These are phyloP conservation scores for Cutaneotrichosporon cutaneum DNA, from an alignment of 1,284 basidiomycete species.

Conservation along the genomic window DNA sequence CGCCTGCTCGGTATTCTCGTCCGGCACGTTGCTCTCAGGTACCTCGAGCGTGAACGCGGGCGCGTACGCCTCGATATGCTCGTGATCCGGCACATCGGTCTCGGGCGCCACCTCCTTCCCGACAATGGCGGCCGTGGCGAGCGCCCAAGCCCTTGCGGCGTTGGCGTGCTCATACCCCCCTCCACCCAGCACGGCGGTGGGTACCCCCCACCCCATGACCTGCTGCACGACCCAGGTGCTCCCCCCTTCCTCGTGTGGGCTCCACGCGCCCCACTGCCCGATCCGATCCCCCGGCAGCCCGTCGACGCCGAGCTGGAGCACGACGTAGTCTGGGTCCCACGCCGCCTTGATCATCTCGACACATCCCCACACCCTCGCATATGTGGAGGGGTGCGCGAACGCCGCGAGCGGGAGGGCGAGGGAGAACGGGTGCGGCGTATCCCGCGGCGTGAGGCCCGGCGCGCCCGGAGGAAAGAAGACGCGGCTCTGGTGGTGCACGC, in stretches of 20 bases:
- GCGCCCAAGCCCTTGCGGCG: constrained; percentile 78
- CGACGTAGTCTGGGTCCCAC: constrained; percentile 73
- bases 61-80: constrained; percentile 65
- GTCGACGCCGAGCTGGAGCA: constrained; percentile 84
- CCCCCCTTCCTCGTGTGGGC: constrained; percentile 63
- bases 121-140: constrained; percentile 71
- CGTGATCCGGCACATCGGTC: constrained; percentile 68
- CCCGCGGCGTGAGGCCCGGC: constrained; percentile 50
- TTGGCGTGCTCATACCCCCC: constrained; percentile 82
- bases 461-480: constrained; percentile 72
- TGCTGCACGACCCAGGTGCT: constrained; percentile 68
- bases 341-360: constrained; percentile 64
- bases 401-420: constrained; percentile 69
- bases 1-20: constrained; percentile 66
- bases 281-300: constrained; percentile 79
- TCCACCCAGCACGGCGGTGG: constrained; percentile 48
- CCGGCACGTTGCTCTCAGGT: constrained; percentile 61
- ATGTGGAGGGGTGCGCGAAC: constrained; percentile 66
- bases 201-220: constrained; percentile 66
- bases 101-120: constrained; percentile 59
- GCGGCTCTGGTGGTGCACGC: constrained; percentile 74
- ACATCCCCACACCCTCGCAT: constrained; percentile 62
- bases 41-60: constrained; percentile 79
- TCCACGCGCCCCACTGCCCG: constrained; percentile 69
- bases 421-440: constrained; percentile 66